Conservation (phyloP, 176 grass and related monocot genomes). For the Raddia guianensis region DNA sequence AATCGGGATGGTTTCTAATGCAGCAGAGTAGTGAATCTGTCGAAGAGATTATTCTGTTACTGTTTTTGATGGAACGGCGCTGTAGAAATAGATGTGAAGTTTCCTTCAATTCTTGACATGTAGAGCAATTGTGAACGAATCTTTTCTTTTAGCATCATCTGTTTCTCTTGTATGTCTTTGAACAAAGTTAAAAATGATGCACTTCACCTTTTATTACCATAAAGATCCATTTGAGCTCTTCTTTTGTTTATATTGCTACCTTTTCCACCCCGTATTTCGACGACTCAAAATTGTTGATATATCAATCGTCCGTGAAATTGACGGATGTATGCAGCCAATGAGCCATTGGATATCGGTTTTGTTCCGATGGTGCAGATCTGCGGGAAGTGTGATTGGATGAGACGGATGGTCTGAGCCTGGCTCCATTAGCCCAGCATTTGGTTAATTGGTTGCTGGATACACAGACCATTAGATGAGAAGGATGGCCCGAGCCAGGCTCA, state of each 20-base stretch:
- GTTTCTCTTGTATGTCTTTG: neutral
- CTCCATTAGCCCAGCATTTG: too few species aligned
- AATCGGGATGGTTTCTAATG: neutral
- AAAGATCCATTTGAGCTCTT: slow-evolving; percentile 8
- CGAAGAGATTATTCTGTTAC: neutral
- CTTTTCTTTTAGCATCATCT: neutral
- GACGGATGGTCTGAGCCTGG: too few species aligned
- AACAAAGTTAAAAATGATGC: neutral
- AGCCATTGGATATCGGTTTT: too few species aligned
- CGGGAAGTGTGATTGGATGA: too few species aligned
- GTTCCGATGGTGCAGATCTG: too few species aligned
- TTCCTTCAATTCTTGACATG: slow-evolving; percentile 25
- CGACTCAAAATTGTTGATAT: neutral
- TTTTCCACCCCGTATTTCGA: neutral
- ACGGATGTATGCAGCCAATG: too few species aligned
- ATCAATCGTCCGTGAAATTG: too few species aligned
- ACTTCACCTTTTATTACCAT: neutral
- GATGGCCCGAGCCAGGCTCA: too few species aligned
- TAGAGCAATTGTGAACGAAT: slow-evolving; percentile 33
- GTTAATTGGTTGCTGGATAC: too few species aligned
- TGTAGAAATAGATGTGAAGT: slow-evolving; percentile 46
- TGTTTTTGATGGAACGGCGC: slow-evolving; percentile 34
- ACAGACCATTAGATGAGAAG: too few species aligned
- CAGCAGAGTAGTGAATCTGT: neutral
- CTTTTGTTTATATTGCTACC: neutral